Base-by-base conservation (phyloP, 331 rosid genomes). In the Pyrus hybrid region DNA sequence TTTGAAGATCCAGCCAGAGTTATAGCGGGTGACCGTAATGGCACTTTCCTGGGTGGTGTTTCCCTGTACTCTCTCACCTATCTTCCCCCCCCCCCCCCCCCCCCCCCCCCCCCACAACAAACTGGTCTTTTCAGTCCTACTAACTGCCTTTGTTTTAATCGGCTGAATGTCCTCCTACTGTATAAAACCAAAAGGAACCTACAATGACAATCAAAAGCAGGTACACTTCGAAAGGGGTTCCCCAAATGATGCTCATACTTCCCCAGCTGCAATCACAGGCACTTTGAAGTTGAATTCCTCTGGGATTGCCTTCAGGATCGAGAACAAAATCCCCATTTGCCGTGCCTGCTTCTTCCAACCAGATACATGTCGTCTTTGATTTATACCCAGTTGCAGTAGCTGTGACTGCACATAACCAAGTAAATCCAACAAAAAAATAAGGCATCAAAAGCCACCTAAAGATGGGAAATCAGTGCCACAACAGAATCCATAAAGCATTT, bases 311-410 rank as follows among this genome's bases (percentile, higher is more conserved):
- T 77, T 87, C 87, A 63, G 90, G 93, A 35, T 92, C 90, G 32
- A 94, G 96, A 83, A 92, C 86, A 84, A 95, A 94, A 90, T 95
- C 97, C 78, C 88, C 77, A 3, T 94, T 82, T 81, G 69, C 72
- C n/a, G 10, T 86, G 54, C 56, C 86, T 70, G 90, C 89, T 67
- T 83, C 91, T 51, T 88, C 91, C 74, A 94, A 77, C 96, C 90
- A 90, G 81, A 92, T 85, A 71, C 81, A 23, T 7, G 97, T 94
- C 20, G 82, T 89, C 87, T 86, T 94, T 51, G 97, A 83, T 77
- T 86, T 87, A 90, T 87, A 92, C 30, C 97, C 97, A n/a, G 91
- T 81, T 82, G 80, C 86, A 47, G 79, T 54, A 13, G 92, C 99
- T 47, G 77, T 75, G 25, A 92, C 97, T 92, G 97, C 90, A 87